A percentile compares a stretch with the other conserved stretches of the same genome.
phyloP scores from a whole-genome alignment of 306 rosid species.

The Cicer cuneatum region DNA sequence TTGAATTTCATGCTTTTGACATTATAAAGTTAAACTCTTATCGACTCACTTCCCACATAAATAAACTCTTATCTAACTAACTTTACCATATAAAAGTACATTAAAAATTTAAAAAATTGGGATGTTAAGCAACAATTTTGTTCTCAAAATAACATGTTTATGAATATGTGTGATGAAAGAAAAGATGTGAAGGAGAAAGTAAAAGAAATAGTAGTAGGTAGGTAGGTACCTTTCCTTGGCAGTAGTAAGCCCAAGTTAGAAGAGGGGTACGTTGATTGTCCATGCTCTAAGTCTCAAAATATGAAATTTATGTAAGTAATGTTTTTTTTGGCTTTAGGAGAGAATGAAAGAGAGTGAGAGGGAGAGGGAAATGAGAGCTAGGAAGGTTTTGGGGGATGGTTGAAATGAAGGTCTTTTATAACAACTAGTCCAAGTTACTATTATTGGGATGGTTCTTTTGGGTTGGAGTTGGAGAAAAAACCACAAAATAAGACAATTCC shows the following conservation, averaged over 20 bases:
- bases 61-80: no score
- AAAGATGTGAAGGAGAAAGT: neutral
- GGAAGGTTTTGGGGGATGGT: conserved; percentile 51
- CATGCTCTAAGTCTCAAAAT: conserved; percentile 51
- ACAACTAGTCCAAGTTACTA: conserved; percentile 53
- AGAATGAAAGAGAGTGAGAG: conserved; percentile 9
- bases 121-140: no score
- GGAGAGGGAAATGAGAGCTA: conserved; percentile 22
- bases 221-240: conserved; percentile 76
- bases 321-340: neutral
- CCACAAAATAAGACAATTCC: conserved; percentile 46
- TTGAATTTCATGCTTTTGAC: no score
- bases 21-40: no score
- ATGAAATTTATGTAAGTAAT: conserved; percentile 1
- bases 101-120: no score
- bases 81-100: no score
- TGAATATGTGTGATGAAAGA: neutral
- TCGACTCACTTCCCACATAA: no score
- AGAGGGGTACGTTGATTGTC: conserved; percentile 77
- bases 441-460: conserved; percentile 13
- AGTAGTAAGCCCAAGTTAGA: conserved; percentile 64
- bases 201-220: no score
- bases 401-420: conserved; percentile 50
- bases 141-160: no score
- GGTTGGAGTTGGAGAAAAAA: conserved; percentile 45